Conservation (phyloP, 169 alveolate genomes). For the Pseudocohnilembus persalinus region DNA sequence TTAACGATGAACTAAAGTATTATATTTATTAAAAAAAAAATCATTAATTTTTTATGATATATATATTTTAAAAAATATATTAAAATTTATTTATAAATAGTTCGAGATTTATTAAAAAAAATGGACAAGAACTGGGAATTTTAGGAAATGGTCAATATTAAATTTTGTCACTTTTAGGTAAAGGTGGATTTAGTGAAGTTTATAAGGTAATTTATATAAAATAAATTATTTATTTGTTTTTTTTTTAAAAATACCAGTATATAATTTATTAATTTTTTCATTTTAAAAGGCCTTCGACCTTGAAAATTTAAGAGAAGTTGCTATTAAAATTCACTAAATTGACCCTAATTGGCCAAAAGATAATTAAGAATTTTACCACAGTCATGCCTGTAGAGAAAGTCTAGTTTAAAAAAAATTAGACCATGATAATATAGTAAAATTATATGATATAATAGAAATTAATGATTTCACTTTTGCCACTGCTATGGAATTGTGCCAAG, state of each 20-base stretch:
- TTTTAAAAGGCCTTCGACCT: conserved; percentile 78
- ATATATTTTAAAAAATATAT: neutral
- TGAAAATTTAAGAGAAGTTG: conserved; percentile 78
- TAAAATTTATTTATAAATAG: neutral
- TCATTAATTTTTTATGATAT: neutral
- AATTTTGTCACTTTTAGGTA: conserved; percentile 77
- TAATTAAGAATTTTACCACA: conserved; percentile 78
- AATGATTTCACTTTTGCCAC: conserved; percentile 86
- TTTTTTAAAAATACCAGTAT: neutral
- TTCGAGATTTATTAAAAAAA: conserved; percentile 21
- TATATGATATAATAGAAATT: conserved; percentile 87
- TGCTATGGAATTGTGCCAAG: conserved; percentile 39
- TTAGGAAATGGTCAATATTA: conserved; percentile 42
- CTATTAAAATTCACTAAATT: conserved; percentile 85
- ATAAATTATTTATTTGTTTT: neutral
- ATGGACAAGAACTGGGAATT: neutral
- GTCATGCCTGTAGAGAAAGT: conserved; percentile 90
- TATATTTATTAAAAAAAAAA: conserved; percentile 6
- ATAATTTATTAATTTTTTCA: neutral
- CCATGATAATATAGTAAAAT: conserved; percentile 81
- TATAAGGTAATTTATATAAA: conserved; percentile 57
- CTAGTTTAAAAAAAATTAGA: conserved; percentile 81
- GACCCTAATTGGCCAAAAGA: conserved; percentile 84
- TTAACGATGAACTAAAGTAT: neutral
- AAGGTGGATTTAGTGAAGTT: conserved; percentile 91